phyloP scores from a whole-genome alignment of 345 rosid species.

The Cardamine resedifolia region DNA sequence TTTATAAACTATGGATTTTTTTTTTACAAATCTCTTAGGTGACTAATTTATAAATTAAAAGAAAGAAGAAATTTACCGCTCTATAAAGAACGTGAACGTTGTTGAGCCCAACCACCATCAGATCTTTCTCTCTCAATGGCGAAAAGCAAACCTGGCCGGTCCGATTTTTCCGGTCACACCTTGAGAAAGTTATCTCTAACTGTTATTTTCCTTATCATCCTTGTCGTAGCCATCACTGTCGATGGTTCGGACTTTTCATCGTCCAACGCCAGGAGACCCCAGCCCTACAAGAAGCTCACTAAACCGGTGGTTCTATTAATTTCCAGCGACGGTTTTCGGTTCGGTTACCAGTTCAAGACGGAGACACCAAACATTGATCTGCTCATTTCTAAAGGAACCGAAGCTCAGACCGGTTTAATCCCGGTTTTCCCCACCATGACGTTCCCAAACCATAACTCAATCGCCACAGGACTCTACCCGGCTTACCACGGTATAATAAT shows the following conservation, averaged over 20 bases:
- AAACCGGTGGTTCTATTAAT: constrained; percentile 69
- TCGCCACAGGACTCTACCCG: constrained; percentile 91
- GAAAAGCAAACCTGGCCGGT: neutral
- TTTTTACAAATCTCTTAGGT: too few species aligned
- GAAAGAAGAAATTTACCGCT: neutral
- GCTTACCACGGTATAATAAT: constrained; percentile 76
- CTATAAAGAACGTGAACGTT: constrained; percentile 9
- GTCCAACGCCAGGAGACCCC: constrained; percentile 31
- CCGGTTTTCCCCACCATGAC: constrained; percentile 88
- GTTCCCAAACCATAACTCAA: constrained; percentile 88
- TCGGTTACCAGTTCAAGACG: constrained; percentile 89
- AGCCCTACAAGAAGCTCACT: constrained; percentile 53
- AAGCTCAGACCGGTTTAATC: constrained; percentile 78
- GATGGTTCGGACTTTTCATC: neutral
- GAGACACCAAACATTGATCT: constrained; percentile 70
- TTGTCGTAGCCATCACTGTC: constrained; percentile 31
- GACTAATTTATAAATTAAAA: too few species aligned
- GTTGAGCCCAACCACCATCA: constrained; percentile 4
- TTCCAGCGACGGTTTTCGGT: constrained; percentile 90
- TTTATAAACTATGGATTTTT: too few species aligned
- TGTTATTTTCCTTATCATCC: constrained; percentile 45
- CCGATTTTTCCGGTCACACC: neutral
- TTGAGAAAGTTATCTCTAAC: constrained; percentile 34
- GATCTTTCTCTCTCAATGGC: constrained; percentile 1
- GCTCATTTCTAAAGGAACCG: constrained; percentile 70